phyloP scores from a whole-genome alignment of 192 early-diverging fungal species.

The Backusella morwellensis region DNA sequence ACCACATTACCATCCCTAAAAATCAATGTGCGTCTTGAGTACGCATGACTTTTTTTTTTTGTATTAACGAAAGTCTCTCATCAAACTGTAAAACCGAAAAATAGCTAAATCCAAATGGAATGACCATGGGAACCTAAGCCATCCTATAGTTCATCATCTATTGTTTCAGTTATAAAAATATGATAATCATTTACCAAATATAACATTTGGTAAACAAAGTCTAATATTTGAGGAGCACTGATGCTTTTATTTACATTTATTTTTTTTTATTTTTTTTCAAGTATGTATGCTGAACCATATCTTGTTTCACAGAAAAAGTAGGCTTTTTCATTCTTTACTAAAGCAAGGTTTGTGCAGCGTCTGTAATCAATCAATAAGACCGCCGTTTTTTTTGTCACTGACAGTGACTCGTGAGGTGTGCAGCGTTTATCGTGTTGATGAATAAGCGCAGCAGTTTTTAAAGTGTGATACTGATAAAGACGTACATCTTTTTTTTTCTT shows the following conservation, averaged over 20 bases:
- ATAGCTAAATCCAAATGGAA: not conserved
- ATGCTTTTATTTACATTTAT: not conserved
- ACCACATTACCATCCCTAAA: not conserved
- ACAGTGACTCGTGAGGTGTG: not conserved
- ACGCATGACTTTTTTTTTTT: not conserved
- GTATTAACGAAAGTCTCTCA: not conserved
- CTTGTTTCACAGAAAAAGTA: not conserved
- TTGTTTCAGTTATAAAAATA: constrained; percentile 2
- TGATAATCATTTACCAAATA: not conserved
- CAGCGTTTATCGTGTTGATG: not conserved
- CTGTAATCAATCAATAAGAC: not conserved
- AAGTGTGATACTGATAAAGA: not conserved
- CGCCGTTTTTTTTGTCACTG: not conserved
- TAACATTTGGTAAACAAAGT: not conserved
- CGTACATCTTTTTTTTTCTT: not conserved
- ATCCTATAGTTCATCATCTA: not conserved
- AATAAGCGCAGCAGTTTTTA: not conserved
- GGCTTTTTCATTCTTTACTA: not conserved
- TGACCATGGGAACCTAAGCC: constrained; percentile 3
- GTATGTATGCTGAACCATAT: not conserved
- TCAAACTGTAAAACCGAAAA: not conserved
- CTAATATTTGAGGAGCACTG: not conserved
- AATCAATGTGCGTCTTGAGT: not conserved
- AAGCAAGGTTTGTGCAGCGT: not conserved
- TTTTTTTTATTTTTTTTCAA: not conserved